Conservation (phyloP, 306 rosid species). For the Betula pendula region DNA sequence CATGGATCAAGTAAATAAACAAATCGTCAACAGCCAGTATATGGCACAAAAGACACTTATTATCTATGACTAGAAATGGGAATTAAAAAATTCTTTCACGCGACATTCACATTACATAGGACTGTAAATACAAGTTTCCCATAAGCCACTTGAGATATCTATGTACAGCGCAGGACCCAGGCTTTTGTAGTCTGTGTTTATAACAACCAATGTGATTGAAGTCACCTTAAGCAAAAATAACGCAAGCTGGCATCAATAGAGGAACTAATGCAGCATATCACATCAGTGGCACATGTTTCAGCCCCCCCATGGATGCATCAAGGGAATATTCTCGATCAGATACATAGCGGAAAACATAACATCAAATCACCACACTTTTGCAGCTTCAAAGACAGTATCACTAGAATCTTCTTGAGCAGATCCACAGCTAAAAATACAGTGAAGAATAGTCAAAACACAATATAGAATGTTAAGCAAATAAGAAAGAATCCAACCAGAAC, state of each 20-base stretch:
- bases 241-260: constrained; percentile 47
- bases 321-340: constrained; percentile 36
- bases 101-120: constrained; percentile 55
- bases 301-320: constrained; percentile 43
- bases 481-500: constrained; percentile 14
- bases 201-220: constrained; percentile 53
- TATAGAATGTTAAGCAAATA: neutral
- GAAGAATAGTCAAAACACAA: constrained; percentile 29
- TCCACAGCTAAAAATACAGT: constrained; percentile 47
- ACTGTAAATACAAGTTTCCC: constrained; percentile 60
- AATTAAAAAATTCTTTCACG: constrained; percentile 40
- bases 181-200: constrained; percentile 57
- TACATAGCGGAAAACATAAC: constrained; percentile 32
- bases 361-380: constrained; percentile 37
- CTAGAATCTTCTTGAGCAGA: constrained; percentile 34
- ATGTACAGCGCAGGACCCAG: constrained; percentile 73
- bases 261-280: constrained; percentile 50
- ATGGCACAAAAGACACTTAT: constrained; percentile 39
- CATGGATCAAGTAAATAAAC: constrained; percentile 40
- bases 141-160: constrained; percentile 56
- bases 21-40: constrained; percentile 37
- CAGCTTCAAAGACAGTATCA: constrained; percentile 39
- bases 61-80: constrained; percentile 42
- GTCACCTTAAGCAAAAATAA: constrained; percentile 64
- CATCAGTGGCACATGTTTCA: constrained; percentile 37